Evolutionary conservation across 2,329 filamentous ascomycete species (phyloP).

Genomic region (Cryphonectria radicalis): DNA sequence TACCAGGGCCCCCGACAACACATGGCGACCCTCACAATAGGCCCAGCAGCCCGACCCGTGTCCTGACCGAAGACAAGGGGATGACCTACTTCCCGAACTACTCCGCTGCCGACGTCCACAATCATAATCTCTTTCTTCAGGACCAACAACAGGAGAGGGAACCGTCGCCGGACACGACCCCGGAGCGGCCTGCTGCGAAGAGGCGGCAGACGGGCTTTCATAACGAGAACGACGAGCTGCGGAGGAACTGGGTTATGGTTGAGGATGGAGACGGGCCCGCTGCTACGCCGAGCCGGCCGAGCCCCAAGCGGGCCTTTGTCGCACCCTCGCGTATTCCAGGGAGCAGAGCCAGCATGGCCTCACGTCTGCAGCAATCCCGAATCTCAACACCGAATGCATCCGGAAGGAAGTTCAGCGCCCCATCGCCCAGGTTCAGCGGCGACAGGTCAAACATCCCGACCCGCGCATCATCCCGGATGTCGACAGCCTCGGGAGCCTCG

Average conservation of each 20-base stretch:
- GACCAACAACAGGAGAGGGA: constrained; percentile 28
- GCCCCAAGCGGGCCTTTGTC: constrained; percentile 23
- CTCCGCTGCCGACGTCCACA: constrained; percentile 14
- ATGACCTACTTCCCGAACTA: constrained; percentile 13
- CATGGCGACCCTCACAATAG: constrained; percentile 3
- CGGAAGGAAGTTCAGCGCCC: constrained; percentile 17
- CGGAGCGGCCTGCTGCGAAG: constrained; percentile 53
- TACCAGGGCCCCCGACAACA: not conserved
- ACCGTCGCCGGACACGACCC: constrained; percentile 45
- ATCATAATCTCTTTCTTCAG: constrained; percentile 2
- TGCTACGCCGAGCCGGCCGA: constrained; percentile 30
- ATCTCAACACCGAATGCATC: constrained; percentile 17
- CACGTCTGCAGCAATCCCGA: constrained; percentile 22
- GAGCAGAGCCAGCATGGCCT: constrained; percentile 15
- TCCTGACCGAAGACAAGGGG: constrained; percentile 7
- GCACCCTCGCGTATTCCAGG: constrained; percentile 22
- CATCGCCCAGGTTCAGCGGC: constrained; percentile 20
- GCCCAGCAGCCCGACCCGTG: constrained; percentile 18
- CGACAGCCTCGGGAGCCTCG: constrained; percentile 33
- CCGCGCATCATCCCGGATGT: constrained; percentile 46
- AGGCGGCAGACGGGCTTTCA: constrained; percentile 51
- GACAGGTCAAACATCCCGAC: constrained; percentile 39
- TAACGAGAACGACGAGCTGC: constrained; percentile 59
- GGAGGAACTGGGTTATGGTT: constrained; percentile 75
- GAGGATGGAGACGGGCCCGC: constrained; percentile 37